Conservation (phyloP, 1,284 basidiomycete genomes). For the Ganoderma leucocontextum region DNA sequence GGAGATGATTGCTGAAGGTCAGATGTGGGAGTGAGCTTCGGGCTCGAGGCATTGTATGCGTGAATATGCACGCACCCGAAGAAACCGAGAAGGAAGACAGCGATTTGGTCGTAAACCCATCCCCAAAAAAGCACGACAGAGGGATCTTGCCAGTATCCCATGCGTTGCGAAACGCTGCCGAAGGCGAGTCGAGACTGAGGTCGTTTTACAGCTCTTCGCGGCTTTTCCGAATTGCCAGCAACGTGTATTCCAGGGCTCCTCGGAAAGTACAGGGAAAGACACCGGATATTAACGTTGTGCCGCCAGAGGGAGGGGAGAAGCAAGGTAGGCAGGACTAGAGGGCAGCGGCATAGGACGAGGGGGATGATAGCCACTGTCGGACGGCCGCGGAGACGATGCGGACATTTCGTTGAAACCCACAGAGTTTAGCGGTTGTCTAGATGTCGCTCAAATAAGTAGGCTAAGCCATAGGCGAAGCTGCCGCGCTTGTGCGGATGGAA, state of each 20-base stretch:
- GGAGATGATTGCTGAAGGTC: constrained; percentile 21
- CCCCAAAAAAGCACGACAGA: constrained; percentile 23
- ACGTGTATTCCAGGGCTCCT: not conserved
- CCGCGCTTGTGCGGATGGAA: not conserved
- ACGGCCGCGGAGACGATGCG: not conserved
- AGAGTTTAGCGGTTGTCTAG: not conserved
- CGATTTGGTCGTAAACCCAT: constrained; percentile 27
- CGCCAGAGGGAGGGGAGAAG: not conserved
- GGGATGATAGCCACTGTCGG: not conserved
- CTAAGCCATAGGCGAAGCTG: not conserved
- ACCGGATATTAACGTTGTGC: not conserved
- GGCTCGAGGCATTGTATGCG: not conserved
- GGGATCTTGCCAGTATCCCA: constrained; percentile 31
- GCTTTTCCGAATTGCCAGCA: not conserved
- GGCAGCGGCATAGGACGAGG: not conserved
- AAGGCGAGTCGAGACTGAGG: not conserved
- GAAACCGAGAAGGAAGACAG: constrained; percentile 29
- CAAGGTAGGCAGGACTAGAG: not conserved
- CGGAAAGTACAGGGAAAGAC: not conserved
- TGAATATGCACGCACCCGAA: constrained; percentile 21
- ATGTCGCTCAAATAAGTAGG: not conserved
- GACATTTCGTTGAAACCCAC: not conserved
- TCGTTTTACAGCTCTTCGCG: not conserved
- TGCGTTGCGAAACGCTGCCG: constrained; percentile 3
- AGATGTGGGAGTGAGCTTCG: not conserved